phyloP scores from a whole-genome alignment of 164 flowering plant species.

The Sedum album region DNA sequence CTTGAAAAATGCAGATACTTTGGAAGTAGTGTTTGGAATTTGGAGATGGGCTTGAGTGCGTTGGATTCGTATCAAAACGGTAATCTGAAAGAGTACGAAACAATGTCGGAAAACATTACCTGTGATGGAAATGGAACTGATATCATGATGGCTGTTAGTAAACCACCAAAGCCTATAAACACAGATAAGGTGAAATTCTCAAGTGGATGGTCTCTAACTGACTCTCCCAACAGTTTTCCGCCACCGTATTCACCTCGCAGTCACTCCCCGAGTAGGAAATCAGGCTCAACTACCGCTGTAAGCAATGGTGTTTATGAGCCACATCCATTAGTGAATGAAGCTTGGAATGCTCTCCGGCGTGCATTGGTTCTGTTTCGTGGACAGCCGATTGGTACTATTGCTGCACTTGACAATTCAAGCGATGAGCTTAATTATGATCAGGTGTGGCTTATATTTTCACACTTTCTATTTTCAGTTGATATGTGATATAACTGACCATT shows the following conservation, averaged over 20 bases:
- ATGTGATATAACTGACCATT: too few species aligned
- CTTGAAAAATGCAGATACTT: background rate
- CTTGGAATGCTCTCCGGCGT: slow-evolving; percentile 58
- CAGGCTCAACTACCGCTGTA: slow-evolving; percentile 42
- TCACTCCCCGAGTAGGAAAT: slow-evolving; percentile 38
- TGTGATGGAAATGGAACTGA: background rate
- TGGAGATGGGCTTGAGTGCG: background rate
- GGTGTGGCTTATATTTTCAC: slow-evolving; percentile 21
- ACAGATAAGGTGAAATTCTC: background rate
- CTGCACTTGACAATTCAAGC: slow-evolving; percentile 53
- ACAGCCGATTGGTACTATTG: slow-evolving; percentile 71
- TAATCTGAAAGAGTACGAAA: background rate
- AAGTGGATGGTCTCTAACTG: slow-evolving; percentile 4
- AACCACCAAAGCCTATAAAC: background rate
- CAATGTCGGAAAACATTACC: background rate
- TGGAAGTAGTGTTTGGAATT: background rate
- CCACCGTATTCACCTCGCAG: slow-evolving; percentile 27
- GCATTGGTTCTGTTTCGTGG: slow-evolving; percentile 59
- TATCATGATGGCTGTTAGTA: slow-evolving; percentile 1
- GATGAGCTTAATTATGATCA: slow-evolving; percentile 73
- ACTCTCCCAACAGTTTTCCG: slow-evolving; percentile 15
- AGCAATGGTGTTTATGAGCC: slow-evolving; percentile 33
- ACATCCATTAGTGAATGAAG: slow-evolving; percentile 55
- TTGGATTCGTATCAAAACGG: slow-evolving; percentile 1
- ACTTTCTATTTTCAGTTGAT: background rate